These are phyloP conservation scores for Melocanna baccifera DNA, from an alignment of 176 grass and related monocot species.

Conservation along the genomic window DNA sequence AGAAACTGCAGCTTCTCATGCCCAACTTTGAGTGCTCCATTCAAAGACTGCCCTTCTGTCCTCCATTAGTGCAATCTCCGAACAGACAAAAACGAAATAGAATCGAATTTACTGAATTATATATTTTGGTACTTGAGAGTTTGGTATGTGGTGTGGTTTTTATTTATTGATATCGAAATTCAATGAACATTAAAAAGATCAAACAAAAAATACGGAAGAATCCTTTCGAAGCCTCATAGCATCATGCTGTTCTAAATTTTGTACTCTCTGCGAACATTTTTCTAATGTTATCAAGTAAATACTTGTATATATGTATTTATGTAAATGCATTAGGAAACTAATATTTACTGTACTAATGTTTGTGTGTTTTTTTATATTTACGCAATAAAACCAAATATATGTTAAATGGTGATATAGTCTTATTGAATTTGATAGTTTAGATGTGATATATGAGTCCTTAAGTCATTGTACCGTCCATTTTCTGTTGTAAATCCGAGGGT, in stretches of 20 bases:
- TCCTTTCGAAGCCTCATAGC: not conserved
- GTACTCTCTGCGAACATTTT: not conserved
- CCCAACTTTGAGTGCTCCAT: not conserved
- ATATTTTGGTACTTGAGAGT: not conserved
- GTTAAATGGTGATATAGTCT: too few relatives aligned
- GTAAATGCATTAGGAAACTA: too few relatives aligned
- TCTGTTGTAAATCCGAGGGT: too few relatives aligned
- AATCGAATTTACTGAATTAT: not conserved
- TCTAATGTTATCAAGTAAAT: not conserved
- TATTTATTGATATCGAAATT: not conserved
- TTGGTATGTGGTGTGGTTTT: not conserved
- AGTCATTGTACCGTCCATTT: too few relatives aligned
- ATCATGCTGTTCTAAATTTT: not conserved
- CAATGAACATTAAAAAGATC: not conserved
- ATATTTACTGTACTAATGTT: too few relatives aligned
- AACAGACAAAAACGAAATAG: not conserved
- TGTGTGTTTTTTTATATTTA: too few relatives aligned
- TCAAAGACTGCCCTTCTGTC: not conserved
- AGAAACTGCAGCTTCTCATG: not conserved
- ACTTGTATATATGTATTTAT: too few relatives aligned
- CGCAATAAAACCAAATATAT: too few relatives aligned
- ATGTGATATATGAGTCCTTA: too few relatives aligned
- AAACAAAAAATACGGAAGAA: not conserved
- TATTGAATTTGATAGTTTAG: too few relatives aligned
- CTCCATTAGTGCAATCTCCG: not conserved